Conservation (phyloP, 139 green algal genomes). For the Auxenochlorella protothecoides region DNA sequence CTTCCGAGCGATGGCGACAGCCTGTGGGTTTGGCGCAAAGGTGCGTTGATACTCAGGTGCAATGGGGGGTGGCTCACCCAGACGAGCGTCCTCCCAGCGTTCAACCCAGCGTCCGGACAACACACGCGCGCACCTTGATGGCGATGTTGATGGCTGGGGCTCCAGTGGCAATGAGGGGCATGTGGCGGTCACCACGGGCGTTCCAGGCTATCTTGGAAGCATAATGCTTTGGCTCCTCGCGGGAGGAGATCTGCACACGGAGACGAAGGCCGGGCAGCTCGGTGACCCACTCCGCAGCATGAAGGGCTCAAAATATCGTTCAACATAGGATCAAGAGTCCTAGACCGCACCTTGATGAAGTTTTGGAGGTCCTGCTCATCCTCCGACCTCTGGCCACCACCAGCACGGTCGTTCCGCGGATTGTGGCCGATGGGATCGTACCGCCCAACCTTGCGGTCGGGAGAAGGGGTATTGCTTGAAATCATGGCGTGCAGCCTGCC, state of each 20-base stretch:
- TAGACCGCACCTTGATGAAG: conserved; percentile 2
- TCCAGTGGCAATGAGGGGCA: conserved; percentile 23
- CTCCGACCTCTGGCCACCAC: neutral
- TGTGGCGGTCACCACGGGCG: conserved; percentile 16
- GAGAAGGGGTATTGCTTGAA: too few relatives aligned
- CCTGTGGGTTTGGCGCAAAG: neutral
- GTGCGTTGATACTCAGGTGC: neutral
- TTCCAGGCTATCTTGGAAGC: conserved; percentile 29
- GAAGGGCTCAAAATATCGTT: neutral
- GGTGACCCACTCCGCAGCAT: too few relatives aligned
- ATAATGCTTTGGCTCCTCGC: conserved; percentile 17
- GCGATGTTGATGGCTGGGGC: conserved; percentile 17
- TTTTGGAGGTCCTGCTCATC: neutral
- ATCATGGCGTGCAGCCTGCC: too few relatives aligned
- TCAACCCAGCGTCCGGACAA: neutral
- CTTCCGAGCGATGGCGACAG: conserved; percentile 19
- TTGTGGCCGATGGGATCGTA: too few relatives aligned
- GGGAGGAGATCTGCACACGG: conserved; percentile 8
- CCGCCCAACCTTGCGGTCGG: too few relatives aligned
- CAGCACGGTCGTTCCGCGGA: too few relatives aligned
- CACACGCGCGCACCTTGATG: conserved; percentile 6
- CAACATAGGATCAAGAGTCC: neutral
- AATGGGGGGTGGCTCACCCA: neutral
- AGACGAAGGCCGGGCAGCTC: too few relatives aligned
- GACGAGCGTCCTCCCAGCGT: neutral